These are phyloP conservation scores for Populus trichocarpa DNA, from an alignment of 441 rosid genomes.

Conservation along the genomic window DNA sequence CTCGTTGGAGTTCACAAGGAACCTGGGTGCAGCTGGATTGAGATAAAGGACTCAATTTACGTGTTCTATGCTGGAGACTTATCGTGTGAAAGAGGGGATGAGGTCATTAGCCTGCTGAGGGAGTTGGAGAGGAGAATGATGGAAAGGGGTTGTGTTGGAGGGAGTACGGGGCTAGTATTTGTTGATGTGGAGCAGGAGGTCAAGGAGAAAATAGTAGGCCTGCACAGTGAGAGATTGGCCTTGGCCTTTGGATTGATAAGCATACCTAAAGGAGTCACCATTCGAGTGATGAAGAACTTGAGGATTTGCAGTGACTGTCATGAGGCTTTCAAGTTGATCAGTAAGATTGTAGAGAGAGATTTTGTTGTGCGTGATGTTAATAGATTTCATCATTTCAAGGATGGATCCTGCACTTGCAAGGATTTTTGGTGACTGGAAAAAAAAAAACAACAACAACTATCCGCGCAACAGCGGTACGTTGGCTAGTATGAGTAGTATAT, in stretches of 20 bases:
- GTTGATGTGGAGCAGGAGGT: slow-evolving; percentile 43
- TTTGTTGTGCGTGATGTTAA: slow-evolving; percentile 75
- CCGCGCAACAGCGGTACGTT: not conserved
- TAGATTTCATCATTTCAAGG: slow-evolving; percentile 75
- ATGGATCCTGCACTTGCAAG: slow-evolving; percentile 63
- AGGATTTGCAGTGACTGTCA: slow-evolving; percentile 81
- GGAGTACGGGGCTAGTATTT: slow-evolving; percentile 38
- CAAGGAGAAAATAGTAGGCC: slow-evolving; percentile 33
- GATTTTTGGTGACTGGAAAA: slow-evolving; percentile 55
- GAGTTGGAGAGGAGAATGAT: slow-evolving; percentile 55
- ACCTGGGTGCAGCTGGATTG: slow-evolving; percentile 84
- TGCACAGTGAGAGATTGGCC: slow-evolving; percentile 81
- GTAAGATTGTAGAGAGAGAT: slow-evolving; percentile 55
- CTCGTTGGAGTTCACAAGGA: slow-evolving; percentile 55
- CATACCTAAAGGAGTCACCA: slow-evolving; percentile 47
- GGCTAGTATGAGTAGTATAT: not conserved
- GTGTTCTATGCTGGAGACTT: slow-evolving; percentile 58
- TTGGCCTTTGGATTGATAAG: slow-evolving; percentile 61
- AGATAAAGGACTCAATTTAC: slow-evolving; percentile 42
- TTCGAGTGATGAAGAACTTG: slow-evolving; percentile 78
- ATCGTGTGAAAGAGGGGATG: slow-evolving; percentile 37
- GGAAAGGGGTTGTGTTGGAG: slow-evolving; percentile 46
- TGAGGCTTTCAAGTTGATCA: slow-evolving; percentile 63
- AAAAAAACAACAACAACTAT: not conserved
- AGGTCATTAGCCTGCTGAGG: slow-evolving; percentile 42